Percentiles rank a stretch among this genome's conserved stretches.
Evolutionary conservation across 257 asterid species (phyloP).

Genomic region (Misopates orontium): DNA sequence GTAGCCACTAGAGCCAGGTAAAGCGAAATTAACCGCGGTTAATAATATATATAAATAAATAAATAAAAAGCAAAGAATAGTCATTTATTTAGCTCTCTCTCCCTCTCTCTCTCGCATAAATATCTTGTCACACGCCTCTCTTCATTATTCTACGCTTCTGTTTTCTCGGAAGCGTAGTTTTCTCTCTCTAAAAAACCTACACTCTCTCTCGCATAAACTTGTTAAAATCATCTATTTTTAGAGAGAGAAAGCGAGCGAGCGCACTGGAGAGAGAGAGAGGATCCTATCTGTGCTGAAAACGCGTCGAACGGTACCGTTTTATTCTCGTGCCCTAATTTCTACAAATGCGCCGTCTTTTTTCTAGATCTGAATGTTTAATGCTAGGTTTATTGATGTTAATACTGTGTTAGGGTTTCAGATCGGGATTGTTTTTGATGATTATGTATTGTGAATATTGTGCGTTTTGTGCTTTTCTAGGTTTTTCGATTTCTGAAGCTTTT

Average conservation of each 20-base stretch:
- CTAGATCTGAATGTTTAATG: conserved; percentile 31
- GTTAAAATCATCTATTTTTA: background rate
- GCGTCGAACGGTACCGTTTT: conserved; percentile 33
- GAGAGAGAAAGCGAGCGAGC: conserved; percentile 25
- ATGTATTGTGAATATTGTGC: background rate
- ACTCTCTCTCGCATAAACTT: background rate
- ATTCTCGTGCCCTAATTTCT: conserved; percentile 16
- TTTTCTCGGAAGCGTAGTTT: conserved; percentile 44
- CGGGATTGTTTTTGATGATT: conserved; percentile 19
- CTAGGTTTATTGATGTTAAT: conserved; percentile 5
- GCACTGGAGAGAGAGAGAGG: conserved; percentile 4
- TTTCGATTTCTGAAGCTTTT: background rate
- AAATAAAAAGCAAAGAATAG: no score
- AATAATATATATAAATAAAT: no score
- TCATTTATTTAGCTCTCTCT: no score
- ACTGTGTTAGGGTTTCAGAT: conserved; percentile 38
- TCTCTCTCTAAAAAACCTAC: conserved; percentile 25
- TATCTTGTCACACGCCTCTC: conserved; percentile 1
- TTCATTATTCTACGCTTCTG: conserved; percentile 40
- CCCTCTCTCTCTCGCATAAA: conserved; percentile 36
- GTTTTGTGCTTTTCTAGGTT: background rate
- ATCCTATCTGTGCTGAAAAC: conserved; percentile 6
- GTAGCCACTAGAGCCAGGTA: no score
- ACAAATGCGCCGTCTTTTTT: background rate
- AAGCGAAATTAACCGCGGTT: no score